Base-by-base conservation (phyloP, 495 filamentous ascomycete genomes). In the Penicillium cataractarum region DNA sequence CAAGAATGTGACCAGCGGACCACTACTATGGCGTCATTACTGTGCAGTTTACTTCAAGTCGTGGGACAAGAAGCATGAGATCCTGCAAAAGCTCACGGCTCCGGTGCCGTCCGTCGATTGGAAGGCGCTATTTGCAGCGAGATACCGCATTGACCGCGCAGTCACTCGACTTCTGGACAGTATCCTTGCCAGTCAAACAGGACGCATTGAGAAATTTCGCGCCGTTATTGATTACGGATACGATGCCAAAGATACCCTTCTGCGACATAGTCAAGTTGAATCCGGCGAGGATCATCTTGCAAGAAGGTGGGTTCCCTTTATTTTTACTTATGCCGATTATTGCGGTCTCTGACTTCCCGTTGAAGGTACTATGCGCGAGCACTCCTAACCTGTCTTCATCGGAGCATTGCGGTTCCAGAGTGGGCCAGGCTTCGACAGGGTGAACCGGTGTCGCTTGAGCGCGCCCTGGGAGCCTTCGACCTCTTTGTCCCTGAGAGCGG, bases 201-300 rank as follows among this genome's bases (percentile, higher is more conserved):
- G 84, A 49, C 88, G 92, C 22, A 85, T 93, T 44, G 78, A 82
- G 51, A 88, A 89, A 69, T 86, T 89, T 55, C 82, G 89, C 60
- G 71, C 81, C 37, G 89, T 99, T 55, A 85, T 88, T 57, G 74
- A 80, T 44, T 77, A 86, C 64, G 95, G 93, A 1, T 94, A 91
- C 61, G 92, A 98, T 82, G 91, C 86, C 22, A 97, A 97, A 71
- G 95, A 97, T 71, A 87, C 85, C 24, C 81, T 99, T 39, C 64
- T 94, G 44, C 80, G 83, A 59, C 86, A 96, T 66, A 83, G 82
- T 52, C 74, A 77, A 10, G 77, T 83, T 33, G 78, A 81, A 32
- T 81, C 87, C n/a, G 79, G 84, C 13, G 86, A 90, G 22, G 93
- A 99, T 79, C 82, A 88, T 55, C 76, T 99, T 64, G 92, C 95